Percentiles rank a stretch among this genome's conserved stretches.
Evolutionary conservation across 2,329 filamentous ascomycete species (phyloP).

Genomic region (Raffaelea ambrosiae): DNA sequence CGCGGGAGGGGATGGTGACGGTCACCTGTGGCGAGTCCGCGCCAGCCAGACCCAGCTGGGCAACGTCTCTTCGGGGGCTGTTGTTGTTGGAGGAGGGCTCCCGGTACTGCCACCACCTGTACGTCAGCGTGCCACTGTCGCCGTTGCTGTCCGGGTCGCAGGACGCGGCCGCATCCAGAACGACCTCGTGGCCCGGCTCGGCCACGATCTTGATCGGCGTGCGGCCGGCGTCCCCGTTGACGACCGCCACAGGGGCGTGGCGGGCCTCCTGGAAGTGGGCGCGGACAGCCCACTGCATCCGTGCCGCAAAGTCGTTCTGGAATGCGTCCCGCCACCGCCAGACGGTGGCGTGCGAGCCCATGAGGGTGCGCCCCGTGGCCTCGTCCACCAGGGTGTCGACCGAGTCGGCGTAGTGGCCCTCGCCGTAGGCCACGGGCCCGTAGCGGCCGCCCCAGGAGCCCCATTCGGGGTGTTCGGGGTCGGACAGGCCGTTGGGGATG

Average conservation of each 20-base stretch:
- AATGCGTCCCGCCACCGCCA: constrained; percentile 33
- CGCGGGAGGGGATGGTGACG: too few relatives aligned
- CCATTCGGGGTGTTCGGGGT: constrained; percentile 34
- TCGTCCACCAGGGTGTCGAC: constrained; percentile 18
- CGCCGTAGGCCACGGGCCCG: constrained; percentile 16
- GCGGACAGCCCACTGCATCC: constrained; percentile 28
- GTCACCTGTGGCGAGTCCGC: too few relatives aligned
- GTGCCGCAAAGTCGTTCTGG: constrained; percentile 32
- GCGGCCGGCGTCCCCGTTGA: constrained; percentile 21
- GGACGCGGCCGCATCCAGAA: too few relatives aligned
- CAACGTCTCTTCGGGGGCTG: too few relatives aligned
- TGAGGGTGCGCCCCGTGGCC: not conserved
- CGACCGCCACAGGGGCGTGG: constrained; percentile 35
- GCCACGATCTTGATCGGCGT: not conserved
- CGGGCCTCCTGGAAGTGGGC: constrained; percentile 23
- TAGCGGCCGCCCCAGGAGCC: constrained; percentile 40
- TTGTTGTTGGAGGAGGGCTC: too few relatives aligned
- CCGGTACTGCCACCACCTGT: too few relatives aligned
- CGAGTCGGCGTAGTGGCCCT: constrained; percentile 20
- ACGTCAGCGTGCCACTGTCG: too few relatives aligned
- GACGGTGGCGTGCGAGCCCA: constrained; percentile 25
- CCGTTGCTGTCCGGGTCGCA: too few relatives aligned
- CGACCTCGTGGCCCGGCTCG: too few relatives aligned
- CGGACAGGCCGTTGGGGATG: constrained; percentile 37
- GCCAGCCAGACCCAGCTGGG: too few relatives aligned